phyloP scores from a whole-genome alignment of 257 asterid species.

The Nicotiana tomentosiformis region DNA sequence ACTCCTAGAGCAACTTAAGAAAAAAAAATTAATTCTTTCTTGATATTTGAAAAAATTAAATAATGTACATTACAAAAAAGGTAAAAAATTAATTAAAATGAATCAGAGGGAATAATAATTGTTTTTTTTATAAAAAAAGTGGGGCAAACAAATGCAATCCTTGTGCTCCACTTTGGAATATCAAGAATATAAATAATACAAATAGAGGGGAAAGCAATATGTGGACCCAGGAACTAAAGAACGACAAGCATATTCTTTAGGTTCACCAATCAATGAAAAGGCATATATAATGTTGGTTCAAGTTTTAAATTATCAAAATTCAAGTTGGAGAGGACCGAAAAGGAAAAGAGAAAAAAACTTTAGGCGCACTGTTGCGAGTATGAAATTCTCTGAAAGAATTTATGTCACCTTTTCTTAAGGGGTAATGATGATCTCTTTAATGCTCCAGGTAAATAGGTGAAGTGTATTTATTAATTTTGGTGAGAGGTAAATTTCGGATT shows the following conservation, averaged over 20 bases:
- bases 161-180: neutral
- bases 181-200: neutral
- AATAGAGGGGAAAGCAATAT: neutral
- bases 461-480: neutral
- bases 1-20: too few relatives aligned
- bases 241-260: neutral
- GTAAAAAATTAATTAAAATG: too few relatives aligned
- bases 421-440: neutral
- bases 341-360: neutral
- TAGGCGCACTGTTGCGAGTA: neutral
- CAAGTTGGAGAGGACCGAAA: neutral
- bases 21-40: too few relatives aligned
- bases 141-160: neutral
- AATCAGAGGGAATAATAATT: too few relatives aligned
- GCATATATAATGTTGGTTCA: neutral
- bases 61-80: rapidly evolving
- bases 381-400: neutral
- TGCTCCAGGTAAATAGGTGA: neutral
- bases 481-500: too few relatives aligned
- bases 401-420: neutral
- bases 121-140: neutral
- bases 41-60: too few relatives aligned
- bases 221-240: neutral
- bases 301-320: neutral
- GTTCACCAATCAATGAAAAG: neutral